A percentile compares a stretch with the other conserved stretches of the same genome.
Evolutionary conservation across 2,329 filamentous ascomycete genomes (phyloP).

Genomic region (Pestalotiopsis sp.): DNA sequence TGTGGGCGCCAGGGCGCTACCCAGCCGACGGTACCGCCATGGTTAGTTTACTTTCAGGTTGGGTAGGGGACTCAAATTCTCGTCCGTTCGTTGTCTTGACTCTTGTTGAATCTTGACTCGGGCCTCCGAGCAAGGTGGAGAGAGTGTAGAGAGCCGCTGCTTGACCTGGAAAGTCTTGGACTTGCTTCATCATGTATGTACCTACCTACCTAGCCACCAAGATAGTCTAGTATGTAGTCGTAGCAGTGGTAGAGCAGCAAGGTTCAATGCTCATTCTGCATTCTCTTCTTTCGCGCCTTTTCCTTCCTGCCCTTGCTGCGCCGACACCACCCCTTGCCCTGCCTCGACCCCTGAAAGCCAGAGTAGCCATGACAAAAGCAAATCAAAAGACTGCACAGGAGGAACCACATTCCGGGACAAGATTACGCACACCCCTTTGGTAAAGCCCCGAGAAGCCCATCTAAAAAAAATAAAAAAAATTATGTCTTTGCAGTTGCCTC

Average conservation of each 20-base stretch:
- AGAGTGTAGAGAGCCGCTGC: neutral
- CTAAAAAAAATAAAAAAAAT: neutral
- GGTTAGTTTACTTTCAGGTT: neutral
- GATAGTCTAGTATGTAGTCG: neutral
- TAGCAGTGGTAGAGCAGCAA: neutral
- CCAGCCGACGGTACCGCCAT: slow-evolving; percentile 32
- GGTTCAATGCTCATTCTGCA: neutral
- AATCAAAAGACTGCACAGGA: neutral
- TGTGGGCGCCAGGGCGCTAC: slow-evolving; percentile 30
- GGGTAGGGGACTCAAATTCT: neutral
- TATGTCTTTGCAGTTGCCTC: neutral
- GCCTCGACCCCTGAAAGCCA: neutral
- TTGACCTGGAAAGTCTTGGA: neutral
- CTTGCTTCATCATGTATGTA: neutral
- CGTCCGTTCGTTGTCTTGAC: slow-evolving; percentile 16
- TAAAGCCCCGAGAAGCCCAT: neutral
- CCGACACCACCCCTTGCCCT: neutral
- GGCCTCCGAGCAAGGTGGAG: neutral
- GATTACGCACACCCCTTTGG: neutral
- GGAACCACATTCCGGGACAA: slow-evolving; percentile 1
- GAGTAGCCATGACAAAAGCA: slow-evolving; percentile 1
- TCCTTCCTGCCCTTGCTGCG: neutral
- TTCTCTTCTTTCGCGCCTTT: neutral
- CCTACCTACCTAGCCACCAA: neutral
- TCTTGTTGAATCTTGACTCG: neutral